A percentile compares a stretch with the other conserved stretches of the same genome.
These are phyloP conservation scores for Volvariella volvacea DNA, from an alignment of 1,284 basidiomycete species.

Conservation along the genomic window DNA sequence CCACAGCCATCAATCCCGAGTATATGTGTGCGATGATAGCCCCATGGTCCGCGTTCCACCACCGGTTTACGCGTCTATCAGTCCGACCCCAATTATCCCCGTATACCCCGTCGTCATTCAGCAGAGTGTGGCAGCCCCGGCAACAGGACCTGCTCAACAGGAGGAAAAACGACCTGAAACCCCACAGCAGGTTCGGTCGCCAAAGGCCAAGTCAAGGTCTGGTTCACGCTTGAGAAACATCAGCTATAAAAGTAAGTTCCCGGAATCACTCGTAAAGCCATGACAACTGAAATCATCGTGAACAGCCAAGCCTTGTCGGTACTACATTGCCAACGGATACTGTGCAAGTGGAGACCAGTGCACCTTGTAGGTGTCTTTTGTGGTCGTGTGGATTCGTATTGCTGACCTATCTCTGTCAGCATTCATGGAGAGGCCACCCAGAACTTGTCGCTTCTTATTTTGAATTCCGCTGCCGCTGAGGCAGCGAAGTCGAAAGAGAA, in stretches of 20 bases:
- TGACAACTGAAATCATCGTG: constrained; percentile 1
- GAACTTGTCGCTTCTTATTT: neutral
- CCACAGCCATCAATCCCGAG: constrained; percentile 31
- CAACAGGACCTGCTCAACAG: neutral
- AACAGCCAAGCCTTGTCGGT: constrained; percentile 65
- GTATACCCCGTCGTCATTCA: neutral
- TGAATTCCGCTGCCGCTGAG: constrained; percentile 3
- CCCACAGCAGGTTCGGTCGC: no score
- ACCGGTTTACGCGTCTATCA: constrained; percentile 9
- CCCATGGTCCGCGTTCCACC: constrained; percentile 27
- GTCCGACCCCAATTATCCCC: constrained; percentile 11
- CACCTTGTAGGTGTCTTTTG: constrained; percentile 50
- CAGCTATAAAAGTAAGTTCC: constrained; percentile 34
- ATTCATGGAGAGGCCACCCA: neutral
- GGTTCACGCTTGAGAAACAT: neutral
- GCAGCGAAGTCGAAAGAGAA: constrained; percentile 4
- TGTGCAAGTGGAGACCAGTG: constrained; percentile 59
- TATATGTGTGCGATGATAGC: constrained; percentile 25
- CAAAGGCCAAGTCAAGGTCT: neutral
- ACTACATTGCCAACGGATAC: constrained; percentile 36
- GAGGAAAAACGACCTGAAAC: no score
- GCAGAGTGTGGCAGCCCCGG: constrained; percentile 8
- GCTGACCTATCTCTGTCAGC: constrained; percentile 22
- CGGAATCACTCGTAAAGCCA: neutral
- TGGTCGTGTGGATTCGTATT: constrained; percentile 22